A percentile compares a stretch with the other conserved stretches of the same genome.
These are phyloP conservation scores for Lithohypha guttulata DNA, from an alignment of 2,329 filamentous ascomycete species.

Conservation along the genomic window DNA sequence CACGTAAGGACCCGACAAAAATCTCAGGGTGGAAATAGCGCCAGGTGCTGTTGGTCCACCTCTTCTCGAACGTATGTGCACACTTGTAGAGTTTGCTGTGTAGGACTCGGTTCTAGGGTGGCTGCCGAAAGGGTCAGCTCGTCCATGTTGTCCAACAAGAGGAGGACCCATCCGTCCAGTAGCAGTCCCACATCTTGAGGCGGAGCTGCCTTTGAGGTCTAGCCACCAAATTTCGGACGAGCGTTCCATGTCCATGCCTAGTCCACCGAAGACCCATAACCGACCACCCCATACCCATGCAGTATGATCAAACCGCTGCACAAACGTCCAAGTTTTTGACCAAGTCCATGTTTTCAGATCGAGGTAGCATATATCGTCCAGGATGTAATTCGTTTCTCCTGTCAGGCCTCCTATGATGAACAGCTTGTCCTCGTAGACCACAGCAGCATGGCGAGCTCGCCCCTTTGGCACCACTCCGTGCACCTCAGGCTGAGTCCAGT, in stretches of 20 bases:
- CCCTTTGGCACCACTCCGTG: slow-evolving; percentile 78
- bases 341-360: slow-evolving; percentile 96
- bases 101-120: slow-evolving; percentile 42
- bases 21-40: slow-evolving; percentile 79
- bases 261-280: slow-evolving; percentile 91
- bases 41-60: slow-evolving; percentile 59
- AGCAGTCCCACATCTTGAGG: slow-evolving; percentile 54
- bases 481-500: slow-evolving; percentile 89
- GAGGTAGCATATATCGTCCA: slow-evolving; percentile 93
- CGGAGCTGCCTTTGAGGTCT: slow-evolving; percentile 80
- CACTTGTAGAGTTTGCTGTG: slow-evolving; percentile 58
- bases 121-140: slow-evolving; percentile 31
- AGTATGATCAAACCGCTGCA: slow-evolving; percentile 87
- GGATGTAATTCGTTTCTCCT: slow-evolving; percentile 78
- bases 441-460: slow-evolving; percentile 82
- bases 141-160: slow-evolving; percentile 14
- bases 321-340: slow-evolving; percentile 93
- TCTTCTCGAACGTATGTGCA: slow-evolving; percentile 45
- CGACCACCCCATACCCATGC: slow-evolving; percentile 87
- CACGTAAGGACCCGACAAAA: slow-evolving; percentile 74
- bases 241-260: slow-evolving; percentile 95
- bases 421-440: slow-evolving; percentile 90
- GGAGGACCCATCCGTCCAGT: slow-evolving; percentile 11
- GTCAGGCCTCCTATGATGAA: slow-evolving; percentile 96
- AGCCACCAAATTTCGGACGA: slow-evolving; percentile 96